phyloP scores from a whole-genome alignment of 805 yeast genomes.

The Danielia oregonensis region DNA sequence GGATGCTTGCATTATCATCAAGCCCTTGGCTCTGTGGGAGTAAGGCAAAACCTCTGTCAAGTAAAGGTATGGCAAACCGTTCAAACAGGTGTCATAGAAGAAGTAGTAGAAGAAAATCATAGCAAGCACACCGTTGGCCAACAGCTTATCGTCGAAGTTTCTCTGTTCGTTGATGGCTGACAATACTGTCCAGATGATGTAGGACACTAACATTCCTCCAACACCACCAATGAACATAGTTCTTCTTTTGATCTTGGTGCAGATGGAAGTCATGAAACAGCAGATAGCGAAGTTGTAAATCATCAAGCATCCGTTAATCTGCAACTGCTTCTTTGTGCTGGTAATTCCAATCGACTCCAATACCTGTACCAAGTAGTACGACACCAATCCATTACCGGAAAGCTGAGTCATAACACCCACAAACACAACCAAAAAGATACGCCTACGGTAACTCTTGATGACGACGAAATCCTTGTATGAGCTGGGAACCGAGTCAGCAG shows the following conservation, averaged over 20 bases:
- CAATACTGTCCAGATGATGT: slow-evolving; percentile 39
- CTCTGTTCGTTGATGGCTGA: slow-evolving; percentile 45
- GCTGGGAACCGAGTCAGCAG: slow-evolving; percentile 36
- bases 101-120: slow-evolving; percentile 47
- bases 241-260: slow-evolving; percentile 32
- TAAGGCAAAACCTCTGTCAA: slow-evolving; percentile 41
- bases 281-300: slow-evolving; percentile 31
- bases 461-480: slow-evolving; percentile 36
- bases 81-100: slow-evolving; percentile 39
- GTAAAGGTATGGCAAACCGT: slow-evolving; percentile 45
- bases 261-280: slow-evolving; percentile 16
- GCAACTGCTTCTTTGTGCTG: slow-evolving; percentile 33
- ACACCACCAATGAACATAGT: slow-evolving; percentile 31
- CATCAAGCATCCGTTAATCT: slow-evolving; percentile 45
- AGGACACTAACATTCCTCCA: slow-evolving; percentile 33
- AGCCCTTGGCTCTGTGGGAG: slow-evolving; percentile 40
- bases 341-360: slow-evolving; percentile 52
- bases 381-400: slow-evolving; percentile 51
- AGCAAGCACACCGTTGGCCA: slow-evolving; percentile 46
- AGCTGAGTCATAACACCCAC: slow-evolving; percentile 40
- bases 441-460: slow-evolving; percentile 38
- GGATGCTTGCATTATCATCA: slow-evolving; percentile 24
- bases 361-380: slow-evolving; percentile 49
- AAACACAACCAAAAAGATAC: slow-evolving; percentile 32
- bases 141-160: slow-evolving; percentile 34